Evolutionary conservation across 1,139 yeast species (phyloP).

Genomic region (Yamadazyma taylorii): DNA sequence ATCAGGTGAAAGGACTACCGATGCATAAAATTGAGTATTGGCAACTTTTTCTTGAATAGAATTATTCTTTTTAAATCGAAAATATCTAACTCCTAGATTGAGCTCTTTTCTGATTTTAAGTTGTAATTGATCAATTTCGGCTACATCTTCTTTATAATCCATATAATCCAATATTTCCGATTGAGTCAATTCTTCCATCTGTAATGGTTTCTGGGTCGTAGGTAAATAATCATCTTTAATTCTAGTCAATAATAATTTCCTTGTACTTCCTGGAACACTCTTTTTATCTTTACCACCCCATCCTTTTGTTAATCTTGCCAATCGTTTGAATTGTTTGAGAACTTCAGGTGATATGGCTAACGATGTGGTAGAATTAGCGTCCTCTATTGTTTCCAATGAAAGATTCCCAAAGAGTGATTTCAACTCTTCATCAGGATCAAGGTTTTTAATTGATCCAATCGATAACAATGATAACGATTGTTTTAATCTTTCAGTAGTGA

Average conservation of each 20-base stretch:
- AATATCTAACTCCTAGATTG: slow-evolving; percentile 54
- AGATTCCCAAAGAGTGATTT: slow-evolving; percentile 71
- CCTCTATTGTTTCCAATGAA: slow-evolving; percentile 66
- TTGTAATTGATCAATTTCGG: slow-evolving; percentile 26
- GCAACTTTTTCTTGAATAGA: slow-evolving; percentile 45
- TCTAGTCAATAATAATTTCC: slow-evolving; percentile 67
- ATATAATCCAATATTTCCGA: slow-evolving; percentile 41
- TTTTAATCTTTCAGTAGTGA: slow-evolving; percentile 44
- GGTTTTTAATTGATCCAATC: slow-evolving; percentile 47
- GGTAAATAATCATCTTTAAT: slow-evolving; percentile 85
- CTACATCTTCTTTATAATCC: slow-evolving; percentile 39
- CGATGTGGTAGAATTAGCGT: slow-evolving; percentile 66
- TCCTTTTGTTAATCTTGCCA: slow-evolving; percentile 66
- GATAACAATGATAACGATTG: slow-evolving; percentile 41
- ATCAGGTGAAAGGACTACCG: slow-evolving; percentile 69
- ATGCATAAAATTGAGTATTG: slow-evolving; percentile 62
- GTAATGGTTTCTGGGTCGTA: slow-evolving; percentile 59
- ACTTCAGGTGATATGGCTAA: slow-evolving; percentile 65
- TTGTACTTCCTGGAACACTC: slow-evolving; percentile 68
- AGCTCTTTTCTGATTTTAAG: slow-evolving; percentile 45
- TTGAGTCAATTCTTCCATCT: slow-evolving; percentile 54
- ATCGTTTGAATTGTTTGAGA: slow-evolving; percentile 58
- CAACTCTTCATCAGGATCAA: slow-evolving; percentile 83
- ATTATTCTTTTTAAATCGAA: slow-evolving; percentile 45
- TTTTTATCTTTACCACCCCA: slow-evolving; percentile 84